Evolutionary conservation across 768 basidiomycete species (phyloP).

Genomic region (Auricularia sp.): DNA sequence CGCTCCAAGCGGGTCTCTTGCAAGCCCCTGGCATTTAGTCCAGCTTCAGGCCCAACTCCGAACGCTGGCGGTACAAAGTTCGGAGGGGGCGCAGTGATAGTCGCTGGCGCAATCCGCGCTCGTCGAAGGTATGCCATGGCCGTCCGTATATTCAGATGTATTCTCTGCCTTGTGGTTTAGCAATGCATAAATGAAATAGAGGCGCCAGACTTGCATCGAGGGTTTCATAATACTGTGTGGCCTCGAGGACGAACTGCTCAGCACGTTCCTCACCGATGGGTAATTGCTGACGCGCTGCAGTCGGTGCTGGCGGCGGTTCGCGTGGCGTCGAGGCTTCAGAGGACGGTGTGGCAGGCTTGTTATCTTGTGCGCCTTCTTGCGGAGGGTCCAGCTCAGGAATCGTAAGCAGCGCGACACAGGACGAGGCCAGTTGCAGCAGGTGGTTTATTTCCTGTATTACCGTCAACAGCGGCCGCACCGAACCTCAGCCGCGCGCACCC

Average conservation of each 20-base stretch:
- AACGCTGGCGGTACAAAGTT: conserved; percentile 69
- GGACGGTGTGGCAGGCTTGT: neutral
- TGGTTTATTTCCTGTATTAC: conserved; percentile 61
- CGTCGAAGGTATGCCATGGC: conserved; percentile 73
- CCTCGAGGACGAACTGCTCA: conserved; percentile 76
- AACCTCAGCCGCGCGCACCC: conserved; percentile 30
- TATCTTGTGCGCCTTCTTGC: conserved; percentile 31
- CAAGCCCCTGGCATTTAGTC: conserved; percentile 40
- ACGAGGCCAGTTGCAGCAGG: conserved; percentile 63
- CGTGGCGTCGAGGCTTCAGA: neutral
- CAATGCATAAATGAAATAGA: neutral
- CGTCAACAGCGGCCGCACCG: neutral
- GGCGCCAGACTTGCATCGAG: conserved; percentile 50
- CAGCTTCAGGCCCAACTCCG: conserved; percentile 57
- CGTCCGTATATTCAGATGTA: conserved; percentile 66
- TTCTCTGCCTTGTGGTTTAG: conserved; percentile 35
- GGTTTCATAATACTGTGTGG: conserved; percentile 76
- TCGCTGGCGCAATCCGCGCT: conserved; percentile 76
- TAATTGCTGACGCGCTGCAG: conserved; percentile 19
- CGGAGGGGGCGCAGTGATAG: conserved; percentile 68
- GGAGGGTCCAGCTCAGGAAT: conserved; percentile 73
- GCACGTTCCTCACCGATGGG: conserved; percentile 77
- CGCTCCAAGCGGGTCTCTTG: conserved; percentile 70
- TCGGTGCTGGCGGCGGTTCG: neutral
- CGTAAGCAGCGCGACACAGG: conserved; percentile 67